phyloP scores from a whole-genome alignment of 805 yeast species.

The Nakazawaea wickerhamii region DNA sequence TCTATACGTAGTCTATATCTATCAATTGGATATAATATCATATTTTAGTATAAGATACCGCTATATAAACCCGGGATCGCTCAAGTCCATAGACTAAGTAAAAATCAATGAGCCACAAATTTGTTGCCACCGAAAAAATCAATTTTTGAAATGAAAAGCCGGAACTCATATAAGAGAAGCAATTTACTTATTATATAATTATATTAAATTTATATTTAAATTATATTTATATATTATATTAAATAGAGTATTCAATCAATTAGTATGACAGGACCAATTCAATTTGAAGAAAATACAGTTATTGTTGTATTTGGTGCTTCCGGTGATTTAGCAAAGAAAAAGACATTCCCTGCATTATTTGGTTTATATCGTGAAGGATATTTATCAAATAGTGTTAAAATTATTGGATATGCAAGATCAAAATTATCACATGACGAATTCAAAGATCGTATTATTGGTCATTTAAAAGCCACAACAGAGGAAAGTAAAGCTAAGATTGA shows the following conservation, averaged over 20 bases:
- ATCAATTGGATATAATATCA: no score
- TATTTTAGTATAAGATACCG: no score
- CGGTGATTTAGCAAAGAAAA: constrained; percentile 93
- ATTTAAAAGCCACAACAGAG: constrained; percentile 43
- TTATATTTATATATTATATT: not conserved
- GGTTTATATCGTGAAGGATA: constrained; percentile 75
- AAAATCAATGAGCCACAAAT: no score
- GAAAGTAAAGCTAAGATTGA: constrained; percentile 38
- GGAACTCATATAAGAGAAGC: no score
- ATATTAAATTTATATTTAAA: no score
- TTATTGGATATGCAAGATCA: constrained; percentile 92
- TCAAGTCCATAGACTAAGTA: no score
- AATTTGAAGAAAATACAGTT: constrained; percentile 61
- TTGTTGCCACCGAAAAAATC: no score
- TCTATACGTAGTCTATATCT: no score
- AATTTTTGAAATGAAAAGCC: no score
- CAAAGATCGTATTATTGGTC: constrained; percentile 57
- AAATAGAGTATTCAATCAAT: not conserved
- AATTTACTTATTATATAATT: no score
- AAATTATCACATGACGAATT: constrained; percentile 62
- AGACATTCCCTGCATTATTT: constrained; percentile 84
- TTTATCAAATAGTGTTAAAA: constrained; percentile 61
- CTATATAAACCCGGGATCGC: no score
- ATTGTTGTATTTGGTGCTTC: constrained; percentile 91
- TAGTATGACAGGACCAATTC: constrained; percentile 13